Evolutionary conservation across 2,329 filamentous ascomycete genomes (phyloP), one percentile per base, ranked within the genome.

Genomic region (Alternaria gansuensis): DNA sequence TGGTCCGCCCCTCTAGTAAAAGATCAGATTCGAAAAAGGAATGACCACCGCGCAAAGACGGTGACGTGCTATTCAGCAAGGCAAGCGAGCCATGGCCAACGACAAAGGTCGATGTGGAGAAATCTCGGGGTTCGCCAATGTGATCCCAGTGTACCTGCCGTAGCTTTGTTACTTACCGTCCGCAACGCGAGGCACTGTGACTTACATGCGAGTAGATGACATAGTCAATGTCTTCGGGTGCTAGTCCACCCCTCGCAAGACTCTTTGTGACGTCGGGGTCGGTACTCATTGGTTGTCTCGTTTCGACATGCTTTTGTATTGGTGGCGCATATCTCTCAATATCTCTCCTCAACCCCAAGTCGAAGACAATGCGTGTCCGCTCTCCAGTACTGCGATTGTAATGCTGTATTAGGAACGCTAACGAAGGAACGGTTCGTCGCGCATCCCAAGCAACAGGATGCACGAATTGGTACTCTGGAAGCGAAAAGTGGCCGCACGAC

Each of bases 331-430:
- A 87, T 49, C 75, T 72, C 14, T 69, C 69, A 5, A 80, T 61
- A 33, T 83, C 77, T 49, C 79, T 76, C 51, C 83, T 81, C 29
- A 86, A 67, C 1, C 84, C 84, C 0, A 87, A 75, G 59, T 87
- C 84, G 66, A 86, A 87, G 36, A 87, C 72, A 5, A 86, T 77
- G 52, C 68, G 76, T 62, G 73, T 75, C 1, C 66, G 62, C 26
- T 75, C 75, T 4, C 74, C 73, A 5, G 75, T 74, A 17, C 70
- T 67, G 21, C 68, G 69, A 4, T 79, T 74, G 2, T 75, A 73
- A 64, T 86, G 84, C n/a, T 79, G 80, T 39, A 87, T 79, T 3
- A 87, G 76, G 60, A 86, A 87, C 0, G 80, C 79, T 5, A 87
- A 74, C 0, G 83, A 86, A 0, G 84, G 84, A 0, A 86, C 84